Conservation (phyloP, 2,329 filamentous ascomycete species). For the Davidsoniella eucalypti region DNA sequence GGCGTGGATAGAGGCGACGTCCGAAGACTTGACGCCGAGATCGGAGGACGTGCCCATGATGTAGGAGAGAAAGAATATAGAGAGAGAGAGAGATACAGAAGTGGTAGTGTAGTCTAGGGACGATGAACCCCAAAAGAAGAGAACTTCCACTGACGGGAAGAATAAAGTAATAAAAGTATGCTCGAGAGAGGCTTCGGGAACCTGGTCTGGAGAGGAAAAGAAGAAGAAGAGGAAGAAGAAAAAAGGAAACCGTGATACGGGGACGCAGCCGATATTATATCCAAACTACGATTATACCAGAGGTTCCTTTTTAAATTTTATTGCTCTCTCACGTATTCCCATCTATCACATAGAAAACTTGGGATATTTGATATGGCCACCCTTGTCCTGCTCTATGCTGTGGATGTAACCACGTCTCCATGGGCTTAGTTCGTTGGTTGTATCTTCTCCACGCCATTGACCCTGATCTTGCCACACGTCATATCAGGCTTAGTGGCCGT, state of each 20-base stretch:
- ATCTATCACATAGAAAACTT: too few species aligned
- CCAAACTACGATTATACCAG: not conserved
- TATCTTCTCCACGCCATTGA: too few species aligned
- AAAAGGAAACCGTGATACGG: not conserved
- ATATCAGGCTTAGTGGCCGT: too few species aligned
- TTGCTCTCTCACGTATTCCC: too few species aligned
- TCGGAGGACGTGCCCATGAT: constrained; percentile 11
- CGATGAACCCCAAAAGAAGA: not conserved
- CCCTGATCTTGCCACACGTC: too few species aligned
- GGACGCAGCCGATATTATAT: not conserved
- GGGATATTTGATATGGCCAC: too few species aligned
- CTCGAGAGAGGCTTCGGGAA: not conserved
- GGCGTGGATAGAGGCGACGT: constrained; percentile 9
- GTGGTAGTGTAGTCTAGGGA: not conserved
- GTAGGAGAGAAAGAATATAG: not conserved
- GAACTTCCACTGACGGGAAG: not conserved
- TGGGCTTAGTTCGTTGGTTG: too few species aligned
- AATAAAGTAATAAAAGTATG: not conserved
- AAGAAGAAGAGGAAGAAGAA: not conserved
- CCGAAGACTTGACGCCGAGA: constrained; percentile 7
- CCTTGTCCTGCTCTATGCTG: too few species aligned
- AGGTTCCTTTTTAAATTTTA: too few species aligned
- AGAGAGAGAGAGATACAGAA: not conserved
- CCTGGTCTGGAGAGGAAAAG: not conserved
- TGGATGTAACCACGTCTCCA: too few species aligned